Conservation (phyloP, 768 basidiomycete genomes). For the Kwoniella shandongensis region DNA sequence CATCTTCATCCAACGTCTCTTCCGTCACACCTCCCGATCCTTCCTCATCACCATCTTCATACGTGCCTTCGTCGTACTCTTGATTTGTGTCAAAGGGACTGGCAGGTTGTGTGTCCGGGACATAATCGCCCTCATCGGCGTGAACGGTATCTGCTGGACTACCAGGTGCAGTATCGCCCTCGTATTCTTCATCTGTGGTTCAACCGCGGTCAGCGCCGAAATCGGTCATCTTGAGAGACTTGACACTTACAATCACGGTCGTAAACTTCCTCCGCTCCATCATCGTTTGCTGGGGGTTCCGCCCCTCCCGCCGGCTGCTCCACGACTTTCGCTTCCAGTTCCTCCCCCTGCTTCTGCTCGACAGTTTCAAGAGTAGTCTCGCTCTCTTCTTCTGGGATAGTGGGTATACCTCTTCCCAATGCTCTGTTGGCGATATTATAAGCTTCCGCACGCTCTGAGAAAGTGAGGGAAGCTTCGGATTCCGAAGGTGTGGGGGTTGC, state of each 20-base stretch:
- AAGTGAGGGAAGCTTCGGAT: too few species aligned
- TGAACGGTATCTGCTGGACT: background rate
- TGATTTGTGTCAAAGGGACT: constrained; percentile 14
- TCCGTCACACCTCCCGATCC: constrained; percentile 5
- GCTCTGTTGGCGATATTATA: too few species aligned
- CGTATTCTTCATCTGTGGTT: background rate
- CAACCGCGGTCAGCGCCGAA: background rate
- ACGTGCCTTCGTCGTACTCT: background rate
- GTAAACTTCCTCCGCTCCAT: constrained; percentile 11
- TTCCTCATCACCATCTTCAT: constrained; percentile 6
- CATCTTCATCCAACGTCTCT: background rate
- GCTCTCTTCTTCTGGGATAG: background rate
- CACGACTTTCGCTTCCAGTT: constrained; percentile 3
- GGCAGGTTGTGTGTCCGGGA: background rate
- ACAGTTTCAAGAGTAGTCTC: background rate
- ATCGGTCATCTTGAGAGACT: background rate
- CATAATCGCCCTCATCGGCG: background rate
- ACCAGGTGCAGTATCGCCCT: background rate
- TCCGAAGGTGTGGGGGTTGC: too few species aligned
- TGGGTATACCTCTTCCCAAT: too few species aligned
- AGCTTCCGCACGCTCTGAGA: too few species aligned
- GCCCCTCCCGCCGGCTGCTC: constrained; percentile 9
- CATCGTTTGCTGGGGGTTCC: too few species aligned
- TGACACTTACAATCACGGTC: background rate
- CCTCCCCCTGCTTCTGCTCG: constrained; percentile 1